Conservation (phyloP, 2,329 filamentous ascomycete species). For the Biscogniauxia marginata region DNA sequence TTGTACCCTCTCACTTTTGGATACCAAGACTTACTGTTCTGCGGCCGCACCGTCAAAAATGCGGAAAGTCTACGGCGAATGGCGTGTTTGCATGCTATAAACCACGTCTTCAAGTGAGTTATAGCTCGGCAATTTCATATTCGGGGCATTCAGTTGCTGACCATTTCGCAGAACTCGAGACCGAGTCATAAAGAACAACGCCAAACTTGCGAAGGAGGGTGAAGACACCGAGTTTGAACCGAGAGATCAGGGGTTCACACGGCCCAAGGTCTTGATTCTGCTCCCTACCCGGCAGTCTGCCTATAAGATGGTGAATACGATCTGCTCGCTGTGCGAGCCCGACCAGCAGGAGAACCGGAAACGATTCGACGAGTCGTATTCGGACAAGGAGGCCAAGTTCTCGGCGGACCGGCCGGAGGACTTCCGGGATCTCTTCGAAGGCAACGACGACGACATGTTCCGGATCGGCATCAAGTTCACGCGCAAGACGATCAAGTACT, state of each 20-base stretch:
- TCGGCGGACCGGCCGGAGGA: constrained; percentile 77
- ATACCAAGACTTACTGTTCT: constrained; percentile 79
- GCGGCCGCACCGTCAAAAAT: constrained; percentile 68
- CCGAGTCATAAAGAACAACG: constrained; percentile 87
- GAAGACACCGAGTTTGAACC: constrained; percentile 67
- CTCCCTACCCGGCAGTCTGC: constrained; percentile 87
- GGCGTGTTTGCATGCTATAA: constrained; percentile 79
- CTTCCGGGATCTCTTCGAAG: constrained; percentile 84
- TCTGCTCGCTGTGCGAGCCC: constrained; percentile 72
- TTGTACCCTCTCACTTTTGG: constrained; percentile 73
- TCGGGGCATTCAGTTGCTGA: background rate
- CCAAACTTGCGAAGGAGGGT: constrained; percentile 67
- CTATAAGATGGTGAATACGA: constrained; percentile 72
- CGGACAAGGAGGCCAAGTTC: constrained; percentile 66
- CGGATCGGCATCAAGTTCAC: constrained; percentile 95
- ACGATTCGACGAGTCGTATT: constrained; percentile 82
- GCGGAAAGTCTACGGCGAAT: constrained; percentile 68
- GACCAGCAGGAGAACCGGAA: constrained; percentile 96
- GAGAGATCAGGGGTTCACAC: constrained; percentile 91
- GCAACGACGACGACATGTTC: constrained; percentile 98
- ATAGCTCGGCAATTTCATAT: background rate
- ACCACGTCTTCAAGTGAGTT: constrained; percentile 81
- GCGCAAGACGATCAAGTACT: constrained; percentile 91
- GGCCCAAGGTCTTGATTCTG: constrained; percentile 89
- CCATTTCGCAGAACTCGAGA: constrained; percentile 66